Evolutionary conservation across 768 basidiomycete genomes (phyloP).

Genomic region (Russula olivacea): DNA sequence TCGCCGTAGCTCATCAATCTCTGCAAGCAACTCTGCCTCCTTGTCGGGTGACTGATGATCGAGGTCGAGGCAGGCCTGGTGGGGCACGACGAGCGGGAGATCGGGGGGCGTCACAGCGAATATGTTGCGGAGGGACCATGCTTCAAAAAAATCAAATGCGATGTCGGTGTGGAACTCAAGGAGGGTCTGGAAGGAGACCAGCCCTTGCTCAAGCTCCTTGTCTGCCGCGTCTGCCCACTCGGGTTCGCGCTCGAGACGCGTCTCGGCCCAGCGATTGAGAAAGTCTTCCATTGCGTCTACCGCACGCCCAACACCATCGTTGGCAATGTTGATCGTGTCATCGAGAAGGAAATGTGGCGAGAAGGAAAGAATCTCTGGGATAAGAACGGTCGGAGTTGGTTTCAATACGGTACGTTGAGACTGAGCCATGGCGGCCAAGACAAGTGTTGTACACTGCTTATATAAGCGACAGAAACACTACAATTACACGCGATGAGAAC

Average conservation of each 20-base stretch:
- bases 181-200: conserved; percentile 83
- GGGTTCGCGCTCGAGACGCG: conserved; percentile 44
- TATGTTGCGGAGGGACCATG: conserved; percentile 83
- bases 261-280: conserved; percentile 66
- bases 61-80: conserved; percentile 69
- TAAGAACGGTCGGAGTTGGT: conserved; percentile 41
- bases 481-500: too few species aligned
- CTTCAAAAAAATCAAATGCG: conserved; percentile 89
- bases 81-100: conserved; percentile 65
- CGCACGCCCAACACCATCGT: conserved; percentile 70
- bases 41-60: conserved; percentile 47
- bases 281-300: conserved; percentile 78
- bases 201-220: conserved; percentile 70
- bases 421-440: background rate
- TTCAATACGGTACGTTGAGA: background rate
- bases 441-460: background rate
- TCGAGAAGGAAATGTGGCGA: conserved; percentile 81
- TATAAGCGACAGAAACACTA: background rate
- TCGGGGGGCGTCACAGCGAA: conserved; percentile 68
- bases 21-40: conserved; percentile 47
- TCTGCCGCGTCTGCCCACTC: conserved; percentile 47
- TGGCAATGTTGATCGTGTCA: conserved; percentile 78
- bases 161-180: conserved; percentile 84
- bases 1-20: conserved; percentile 61
- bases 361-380: conserved; percentile 75